A percentile compares a stretch with the other conserved stretches of the same genome.
phyloP scores from a whole-genome alignment of 1,139 yeast genomes.

The Candida sojae region DNA sequence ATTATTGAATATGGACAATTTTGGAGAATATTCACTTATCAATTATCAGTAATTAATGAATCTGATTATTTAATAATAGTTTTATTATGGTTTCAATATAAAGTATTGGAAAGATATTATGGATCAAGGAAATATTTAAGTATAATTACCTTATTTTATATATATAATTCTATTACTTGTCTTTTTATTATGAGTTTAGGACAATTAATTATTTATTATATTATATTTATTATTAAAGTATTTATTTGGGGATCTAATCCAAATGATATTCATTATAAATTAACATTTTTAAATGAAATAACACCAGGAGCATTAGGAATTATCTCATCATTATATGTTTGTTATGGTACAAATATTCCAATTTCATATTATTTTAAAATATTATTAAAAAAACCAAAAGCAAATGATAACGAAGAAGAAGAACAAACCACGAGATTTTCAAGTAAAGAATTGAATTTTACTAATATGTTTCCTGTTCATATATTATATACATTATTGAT shows the following conservation, averaged over 20 bases:
- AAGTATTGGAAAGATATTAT: constrained; percentile 63
- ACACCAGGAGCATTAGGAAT: constrained; percentile 67
- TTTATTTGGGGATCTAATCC: constrained; percentile 13
- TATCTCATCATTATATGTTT: constrained; percentile 58
- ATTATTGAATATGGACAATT: constrained; percentile 61
- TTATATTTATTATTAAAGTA: constrained; percentile 24
- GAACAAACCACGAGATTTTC: constrained; percentile 3
- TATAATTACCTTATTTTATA: constrained; percentile 29
- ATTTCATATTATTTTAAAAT: constrained; percentile 60
- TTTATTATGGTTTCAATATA: constrained; percentile 57
- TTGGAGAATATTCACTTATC: constrained; percentile 65
- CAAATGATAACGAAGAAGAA: constrained; percentile 5
- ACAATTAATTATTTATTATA: constrained; percentile 32
- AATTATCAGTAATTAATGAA: constrained; percentile 61
- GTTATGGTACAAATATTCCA: constrained; percentile 61
- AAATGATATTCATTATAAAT: constrained; percentile 19
- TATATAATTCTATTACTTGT: constrained; percentile 37
- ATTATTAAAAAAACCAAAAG: constrained; percentile 28
- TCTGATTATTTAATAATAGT: constrained; percentile 60
- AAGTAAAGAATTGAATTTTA: constrained; percentile 37
- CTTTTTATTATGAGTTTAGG: constrained; percentile 41
- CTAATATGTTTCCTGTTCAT: constrained; percentile 62
- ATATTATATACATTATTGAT: constrained; percentile 52
- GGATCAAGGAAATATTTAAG: constrained; percentile 63
- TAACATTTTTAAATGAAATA: constrained; percentile 37